Evolutionary conservation across 202 grass and related monocot genomes (phyloP), one percentile per base, ranked within the genome.

Genomic region (Eragrostis tef): DNA sequence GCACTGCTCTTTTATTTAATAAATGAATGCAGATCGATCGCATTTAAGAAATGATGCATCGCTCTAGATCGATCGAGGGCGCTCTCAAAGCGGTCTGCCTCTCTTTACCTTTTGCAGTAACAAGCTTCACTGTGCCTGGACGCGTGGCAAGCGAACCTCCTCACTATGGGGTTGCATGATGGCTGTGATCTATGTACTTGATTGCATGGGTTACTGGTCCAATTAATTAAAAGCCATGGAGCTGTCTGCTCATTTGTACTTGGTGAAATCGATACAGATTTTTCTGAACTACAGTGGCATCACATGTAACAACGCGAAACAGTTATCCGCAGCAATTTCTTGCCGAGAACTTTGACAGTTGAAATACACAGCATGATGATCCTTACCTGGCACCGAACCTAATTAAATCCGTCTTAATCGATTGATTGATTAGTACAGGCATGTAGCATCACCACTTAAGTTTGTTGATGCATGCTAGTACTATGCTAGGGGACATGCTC

Each of bases 401-500:
- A 24, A 39, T 39, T 39, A 39, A 39, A 26, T 15, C 36, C 67
- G 6, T 0, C 4, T 26, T 49, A 12, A 70, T 24, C 24, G 20
- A 25, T 69, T 69, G 67, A 26, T 46, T 11, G 34, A 39, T 39
- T 39, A 39, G 34, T 39, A 39, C 34, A 39, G 2, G 34, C 34
- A 39, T 39, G 34, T 39, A 39, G 34, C 1, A 39, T 39, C 34
- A 39, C 5, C 34, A 39, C 34, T 39, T 39, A 39, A 39, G 20
- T 58, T 10, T 58, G 56, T 8, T 58, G 56, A 22, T 24, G 22
- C 57, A 11, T 39, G 3, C 34, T 34, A 19, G 56, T 25, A 4
- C 31, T 39, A 39, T 31, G 57, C 58, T 61, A 61, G 57, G 57
- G 57, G 70, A 54, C 49, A 54, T n/a, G 16, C 27, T 39, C 70